phyloP scores from a whole-genome alignment of 768 basidiomycete species.

The Suillus spraguei region DNA sequence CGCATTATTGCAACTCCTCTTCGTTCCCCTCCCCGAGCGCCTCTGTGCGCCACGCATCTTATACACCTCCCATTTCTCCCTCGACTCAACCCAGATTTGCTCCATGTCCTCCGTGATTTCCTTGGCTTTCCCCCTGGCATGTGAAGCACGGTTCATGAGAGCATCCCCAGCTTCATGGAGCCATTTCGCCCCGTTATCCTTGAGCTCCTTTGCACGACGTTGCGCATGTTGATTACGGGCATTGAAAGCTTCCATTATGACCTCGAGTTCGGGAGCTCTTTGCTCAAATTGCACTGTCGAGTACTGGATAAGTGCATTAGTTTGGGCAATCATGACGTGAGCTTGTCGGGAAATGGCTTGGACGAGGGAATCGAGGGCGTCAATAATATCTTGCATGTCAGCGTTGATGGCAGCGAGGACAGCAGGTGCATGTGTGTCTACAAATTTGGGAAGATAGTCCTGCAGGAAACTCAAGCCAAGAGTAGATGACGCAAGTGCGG shows the following conservation, averaged over 20 bases:
- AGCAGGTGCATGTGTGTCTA: conserved; percentile 50
- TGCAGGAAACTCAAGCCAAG: conserved; percentile 42
- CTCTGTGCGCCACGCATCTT: neutral
- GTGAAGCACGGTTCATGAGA: conserved; percentile 41
- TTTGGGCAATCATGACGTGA: conserved; percentile 29
- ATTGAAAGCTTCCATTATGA: conserved; percentile 43
- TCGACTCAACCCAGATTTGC: conserved; percentile 5
- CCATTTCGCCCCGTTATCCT: conserved; percentile 48
- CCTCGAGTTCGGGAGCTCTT: conserved; percentile 39
- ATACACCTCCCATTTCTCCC: conserved; percentile 4
- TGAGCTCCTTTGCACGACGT: conserved; percentile 54
- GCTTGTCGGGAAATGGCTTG: conserved; percentile 51
- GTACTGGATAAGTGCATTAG: conserved; percentile 45
- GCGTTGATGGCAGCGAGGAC: conserved; percentile 46
- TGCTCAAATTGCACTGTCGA: conserved; percentile 41
- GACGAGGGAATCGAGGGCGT: conserved; percentile 60
- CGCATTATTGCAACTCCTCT: neutral
- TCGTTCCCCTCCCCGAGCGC: neutral
- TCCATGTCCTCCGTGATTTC: conserved; percentile 38
- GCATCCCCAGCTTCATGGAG: conserved; percentile 45
- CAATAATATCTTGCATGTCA: conserved; percentile 59
- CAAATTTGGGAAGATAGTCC: conserved; percentile 48
- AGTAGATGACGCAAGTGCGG: conserved; percentile 20
- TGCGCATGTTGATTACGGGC: conserved; percentile 54
- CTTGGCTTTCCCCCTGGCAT: conserved; percentile 46